A percentile compares a stretch with the other conserved stretches of the same genome.
Conservation (phyloP, 352 stramenopile species). For the Globisporangium uncinulatum region DNA sequence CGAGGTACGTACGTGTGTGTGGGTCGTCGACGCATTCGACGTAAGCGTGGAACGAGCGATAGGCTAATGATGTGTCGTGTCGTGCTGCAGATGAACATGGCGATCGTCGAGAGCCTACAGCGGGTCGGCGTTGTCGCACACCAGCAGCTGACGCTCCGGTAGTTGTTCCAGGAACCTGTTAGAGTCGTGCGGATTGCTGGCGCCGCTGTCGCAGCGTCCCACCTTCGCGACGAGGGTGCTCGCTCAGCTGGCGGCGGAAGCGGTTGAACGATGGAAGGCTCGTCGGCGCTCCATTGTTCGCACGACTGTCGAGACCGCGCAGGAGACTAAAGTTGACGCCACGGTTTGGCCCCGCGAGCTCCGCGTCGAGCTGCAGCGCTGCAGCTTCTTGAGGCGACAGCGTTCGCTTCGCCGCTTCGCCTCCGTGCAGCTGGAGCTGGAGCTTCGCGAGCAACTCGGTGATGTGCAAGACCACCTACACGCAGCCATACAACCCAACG, state of each 20-base stretch:
- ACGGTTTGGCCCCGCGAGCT: neutral
- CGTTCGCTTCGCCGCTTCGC: slow-evolving; percentile 4
- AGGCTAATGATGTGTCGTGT: neutral
- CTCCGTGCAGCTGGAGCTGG: slow-evolving; percentile 24
- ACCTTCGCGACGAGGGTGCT: slow-evolving; percentile 2
- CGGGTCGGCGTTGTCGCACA: slow-evolving; percentile 25
- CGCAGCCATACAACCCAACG: neutral
- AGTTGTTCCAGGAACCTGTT: slow-evolving; percentile 5
- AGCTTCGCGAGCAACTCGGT: slow-evolving; percentile 43
- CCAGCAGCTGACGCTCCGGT: slow-evolving; percentile 10
- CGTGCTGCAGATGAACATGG: slow-evolving; percentile 46
- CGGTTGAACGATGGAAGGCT: slow-evolving; percentile 12
- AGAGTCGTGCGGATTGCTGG: slow-evolving; percentile 11
- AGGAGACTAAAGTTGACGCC: slow-evolving; percentile 3
- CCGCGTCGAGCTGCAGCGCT: neutral
- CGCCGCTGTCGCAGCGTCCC: slow-evolving; percentile 12
- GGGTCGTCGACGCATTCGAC: neutral
- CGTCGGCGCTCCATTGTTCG: neutral
- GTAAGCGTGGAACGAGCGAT: neutral
- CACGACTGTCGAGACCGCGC: neutral
- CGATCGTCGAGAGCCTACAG: slow-evolving; percentile 55
- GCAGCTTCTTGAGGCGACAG: neutral
- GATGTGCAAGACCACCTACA: slow-evolving; percentile 53
- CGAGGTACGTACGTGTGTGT: slow-evolving; percentile 27
- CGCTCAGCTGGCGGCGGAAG: slow-evolving; percentile 5